phyloP scores from a whole-genome alignment of 176 grass and related monocot species.

The Puccinellia tenuiflora region DNA sequence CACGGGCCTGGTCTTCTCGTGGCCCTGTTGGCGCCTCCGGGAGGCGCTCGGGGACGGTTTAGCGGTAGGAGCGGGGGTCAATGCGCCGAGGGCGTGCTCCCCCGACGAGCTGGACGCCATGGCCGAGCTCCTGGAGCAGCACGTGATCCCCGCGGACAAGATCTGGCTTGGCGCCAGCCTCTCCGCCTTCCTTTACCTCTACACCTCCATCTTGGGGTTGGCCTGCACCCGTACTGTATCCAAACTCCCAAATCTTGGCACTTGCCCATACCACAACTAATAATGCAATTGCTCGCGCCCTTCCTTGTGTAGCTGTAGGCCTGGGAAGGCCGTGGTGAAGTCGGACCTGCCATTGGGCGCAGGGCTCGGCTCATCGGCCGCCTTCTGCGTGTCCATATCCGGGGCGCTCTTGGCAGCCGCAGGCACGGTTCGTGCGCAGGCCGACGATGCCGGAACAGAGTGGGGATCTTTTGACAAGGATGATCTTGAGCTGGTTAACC shows the following conservation, averaged over 20 bases:
- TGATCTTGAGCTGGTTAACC: conserved; percentile 64
- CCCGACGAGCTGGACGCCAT: conserved; percentile 27
- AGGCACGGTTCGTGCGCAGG: background rate
- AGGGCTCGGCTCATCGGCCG: conserved; percentile 73
- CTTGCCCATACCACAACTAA: background rate
- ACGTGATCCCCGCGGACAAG: conserved; percentile 57
- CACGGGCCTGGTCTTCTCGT: conserved; percentile 50
- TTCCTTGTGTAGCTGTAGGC: conserved; percentile 39
- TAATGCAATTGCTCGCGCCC: background rate
- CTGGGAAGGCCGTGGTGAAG: conserved; percentile 53
- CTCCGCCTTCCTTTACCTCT: conserved; percentile 73
- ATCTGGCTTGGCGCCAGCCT: conserved; percentile 63
- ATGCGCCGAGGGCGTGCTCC: conserved; percentile 29
- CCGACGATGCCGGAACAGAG: background rate
- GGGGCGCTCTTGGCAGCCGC: conserved; percentile 47
- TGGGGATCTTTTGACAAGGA: conserved; percentile 41
- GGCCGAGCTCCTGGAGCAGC: conserved; percentile 31
- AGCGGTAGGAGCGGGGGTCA: background rate
- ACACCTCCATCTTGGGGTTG: conserved; percentile 71
- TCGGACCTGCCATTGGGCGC: conserved; percentile 71
- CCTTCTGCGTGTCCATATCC: conserved; percentile 65
- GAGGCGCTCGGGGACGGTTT: conserved; percentile 20
- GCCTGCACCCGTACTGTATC: background rate
- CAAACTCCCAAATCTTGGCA: background rate
- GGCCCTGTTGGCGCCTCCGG: conserved; percentile 46